phyloP scores from a whole-genome alignment of 257 asterid species.

The Penstemon barbatus region DNA sequence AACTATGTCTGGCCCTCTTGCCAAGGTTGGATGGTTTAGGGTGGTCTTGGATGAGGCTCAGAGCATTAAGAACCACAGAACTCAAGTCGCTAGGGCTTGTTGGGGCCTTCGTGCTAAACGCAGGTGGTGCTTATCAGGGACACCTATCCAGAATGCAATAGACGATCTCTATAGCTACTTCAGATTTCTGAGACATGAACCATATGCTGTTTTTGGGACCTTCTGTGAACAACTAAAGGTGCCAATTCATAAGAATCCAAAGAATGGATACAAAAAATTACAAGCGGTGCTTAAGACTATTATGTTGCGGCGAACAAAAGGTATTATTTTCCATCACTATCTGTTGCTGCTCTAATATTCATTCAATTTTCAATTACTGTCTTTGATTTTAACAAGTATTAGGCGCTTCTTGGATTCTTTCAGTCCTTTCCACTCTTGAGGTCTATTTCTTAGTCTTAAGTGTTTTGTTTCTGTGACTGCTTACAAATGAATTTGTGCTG shows the following conservation, averaged over 20 bases:
- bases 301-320: conserved; percentile 96
- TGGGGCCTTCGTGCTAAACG: conserved; percentile 99
- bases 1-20: conserved; percentile 76
- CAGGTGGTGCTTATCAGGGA: conserved; percentile 98
- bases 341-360: conserved; percentile 13
- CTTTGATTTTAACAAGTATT: conserved; percentile 8
- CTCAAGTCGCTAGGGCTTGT: conserved; percentile 98
- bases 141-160: conserved; percentile 94
- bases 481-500: not conserved
- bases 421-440: conserved; percentile 1
- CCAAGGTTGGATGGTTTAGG: conserved; percentile 97
- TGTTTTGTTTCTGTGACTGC: not conserved
- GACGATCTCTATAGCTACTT: conserved; percentile 97
- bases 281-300: conserved; percentile 93
- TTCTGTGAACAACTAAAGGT: conserved; percentile 74
- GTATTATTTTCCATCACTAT: conserved; percentile 33
- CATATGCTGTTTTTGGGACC: conserved; percentile 69
- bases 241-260: conserved; percentile 80
- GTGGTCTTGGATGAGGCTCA: conserved; percentile 98
- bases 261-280: conserved; percentile 75
- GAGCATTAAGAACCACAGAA: conserved; percentile 90
- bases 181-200: conserved; percentile 93
- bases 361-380: conserved; percentile 13
- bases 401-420: conserved; percentile 5
- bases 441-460: not conserved